Evolutionary conservation across 495 filamentous ascomycete species (phyloP).

Genomic region (Viridothelium virens): DNA sequence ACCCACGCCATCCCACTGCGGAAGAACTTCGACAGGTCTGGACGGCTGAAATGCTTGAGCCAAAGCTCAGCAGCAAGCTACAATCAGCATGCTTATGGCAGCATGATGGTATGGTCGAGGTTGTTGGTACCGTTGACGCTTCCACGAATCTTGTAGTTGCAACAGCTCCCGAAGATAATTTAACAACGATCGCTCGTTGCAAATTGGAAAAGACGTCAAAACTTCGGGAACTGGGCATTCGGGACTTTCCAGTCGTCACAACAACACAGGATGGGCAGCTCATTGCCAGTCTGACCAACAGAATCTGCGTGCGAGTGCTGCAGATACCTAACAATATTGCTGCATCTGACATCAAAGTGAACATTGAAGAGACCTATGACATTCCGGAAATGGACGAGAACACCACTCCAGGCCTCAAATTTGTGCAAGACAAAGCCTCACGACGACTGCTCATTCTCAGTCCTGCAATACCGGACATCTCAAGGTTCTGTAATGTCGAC

Average conservation of each 20-base stretch:
- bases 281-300: slow-evolving; percentile 6
- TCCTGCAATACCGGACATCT: slow-evolving; percentile 6
- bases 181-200: background rate
- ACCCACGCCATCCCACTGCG: slow-evolving; percentile 2
- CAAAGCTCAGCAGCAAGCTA: slow-evolving; percentile 6
- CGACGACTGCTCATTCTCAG: slow-evolving; percentile 8
- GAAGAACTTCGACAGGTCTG: slow-evolving; percentile 5
- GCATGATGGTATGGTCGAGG: slow-evolving; percentile 9
- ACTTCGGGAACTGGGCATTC: slow-evolving; percentile 2
- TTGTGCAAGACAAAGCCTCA: background rate
- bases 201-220: slow-evolving; percentile 2
- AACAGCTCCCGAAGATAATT: slow-evolving; percentile 2
- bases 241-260: slow-evolving; percentile 8
- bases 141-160: slow-evolving; percentile 4
- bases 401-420: background rate
- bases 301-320: slow-evolving; percentile 1
- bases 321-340: slow-evolving; percentile 9
- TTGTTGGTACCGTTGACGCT: slow-evolving; percentile 6
- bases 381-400: slow-evolving; percentile 10
- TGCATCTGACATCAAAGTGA: slow-evolving; percentile 6
- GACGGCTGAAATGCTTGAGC: slow-evolving; percentile 8
- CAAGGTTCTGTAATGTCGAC: background rate
- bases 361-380: slow-evolving; percentile 6
- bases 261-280: background rate
- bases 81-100: slow-evolving; percentile 6